These are phyloP conservation scores for Liquidambar formosana DNA, from an alignment of 164 flowering plant species.

Conservation along the genomic window DNA sequence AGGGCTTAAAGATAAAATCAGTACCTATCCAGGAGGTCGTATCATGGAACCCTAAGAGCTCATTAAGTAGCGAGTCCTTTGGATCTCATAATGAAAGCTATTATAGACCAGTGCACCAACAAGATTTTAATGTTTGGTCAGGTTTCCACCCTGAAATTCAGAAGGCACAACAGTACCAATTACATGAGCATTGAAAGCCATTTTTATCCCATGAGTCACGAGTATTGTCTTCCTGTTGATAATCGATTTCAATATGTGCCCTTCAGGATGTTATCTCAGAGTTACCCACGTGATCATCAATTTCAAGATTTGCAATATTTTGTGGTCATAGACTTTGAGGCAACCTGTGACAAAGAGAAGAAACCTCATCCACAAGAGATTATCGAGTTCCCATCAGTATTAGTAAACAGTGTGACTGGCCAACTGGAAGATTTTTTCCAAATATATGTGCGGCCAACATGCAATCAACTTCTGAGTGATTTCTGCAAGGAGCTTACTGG, in stretches of 20 bases:
- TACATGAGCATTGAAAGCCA: slow-evolving; percentile 40
- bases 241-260: slow-evolving; percentile 50
- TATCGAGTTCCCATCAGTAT: slow-evolving; percentile 93
- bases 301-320: slow-evolving; percentile 90
- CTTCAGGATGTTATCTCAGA: slow-evolving; percentile 43
- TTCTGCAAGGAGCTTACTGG: slow-evolving; percentile 98
- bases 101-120: slow-evolving; percentile 36
- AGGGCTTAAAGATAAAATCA: slow-evolving; percentile 40
- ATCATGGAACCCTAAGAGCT: slow-evolving; percentile 26
- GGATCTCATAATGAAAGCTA: slow-evolving; percentile 40
- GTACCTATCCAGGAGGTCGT: slow-evolving; percentile 35
- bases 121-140: slow-evolving; percentile 44
- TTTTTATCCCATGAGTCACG: slow-evolving; percentile 35
- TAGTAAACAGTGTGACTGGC: slow-evolving; percentile 82
- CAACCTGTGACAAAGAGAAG: slow-evolving; percentile 86
- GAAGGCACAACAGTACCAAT: slow-evolving; percentile 47
- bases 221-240: slow-evolving; percentile 39
- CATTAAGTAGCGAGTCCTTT: slow-evolving; percentile 30
- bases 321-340: slow-evolving; percentile 97
- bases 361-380: slow-evolving; percentile 93
- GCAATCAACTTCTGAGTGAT: slow-evolving; percentile 74
- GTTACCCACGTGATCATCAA: slow-evolving; percentile 41
- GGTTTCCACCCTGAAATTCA: slow-evolving; percentile 43
- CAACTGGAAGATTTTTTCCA: slow-evolving; percentile 81
- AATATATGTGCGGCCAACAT: slow-evolving; percentile 81